These are phyloP conservation scores for Pugionium dolabratum DNA, from an alignment of 345 rosid species.

Conservation along the genomic window DNA sequence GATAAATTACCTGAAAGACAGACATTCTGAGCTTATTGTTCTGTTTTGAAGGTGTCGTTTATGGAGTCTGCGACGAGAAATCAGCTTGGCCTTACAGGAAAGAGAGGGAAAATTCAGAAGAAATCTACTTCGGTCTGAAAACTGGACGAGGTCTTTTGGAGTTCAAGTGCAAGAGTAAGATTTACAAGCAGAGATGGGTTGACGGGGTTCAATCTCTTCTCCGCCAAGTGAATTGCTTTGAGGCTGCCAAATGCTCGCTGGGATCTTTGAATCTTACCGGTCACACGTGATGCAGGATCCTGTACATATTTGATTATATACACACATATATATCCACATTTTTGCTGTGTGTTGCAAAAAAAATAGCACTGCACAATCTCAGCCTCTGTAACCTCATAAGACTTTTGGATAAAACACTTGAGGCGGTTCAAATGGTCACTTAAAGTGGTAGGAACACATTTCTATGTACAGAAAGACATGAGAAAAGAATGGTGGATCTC, in stretches of 20 bases:
- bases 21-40: slow-evolving; percentile 19
- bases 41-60: slow-evolving; percentile 59
- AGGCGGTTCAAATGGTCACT: slow-evolving; percentile 24
- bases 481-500: slow-evolving; percentile 8
- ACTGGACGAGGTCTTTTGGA: slow-evolving; percentile 92
- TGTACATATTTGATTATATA: slow-evolving; percentile 21
- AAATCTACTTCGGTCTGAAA: slow-evolving; percentile 80
- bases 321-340: slow-evolving; percentile 26
- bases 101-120: slow-evolving; percentile 75
- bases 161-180: slow-evolving; percentile 82
- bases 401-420: slow-evolving; percentile 28
- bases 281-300: slow-evolving; percentile 39
- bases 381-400: slow-evolving; percentile 30
- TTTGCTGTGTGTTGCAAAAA: slow-evolving; percentile 37
- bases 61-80: slow-evolving; percentile 78
- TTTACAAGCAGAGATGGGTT: slow-evolving; percentile 90
- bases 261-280: slow-evolving; percentile 53
- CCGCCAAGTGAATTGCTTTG: slow-evolving; percentile 53
- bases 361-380: too few relatives aligned
- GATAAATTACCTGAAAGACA: slow-evolving; percentile 18
- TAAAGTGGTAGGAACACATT: slow-evolving; percentile 21
- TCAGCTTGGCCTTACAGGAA: slow-evolving; percentile 85
- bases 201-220: slow-evolving; percentile 75
- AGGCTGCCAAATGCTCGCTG: slow-evolving; percentile 53
- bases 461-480: slow-evolving; percentile 34